A percentile compares a stretch with the other conserved stretches of the same genome.
phyloP scores from a whole-genome alignment of 805 yeast genomes.

The Ogataea thermomethanolica region DNA sequence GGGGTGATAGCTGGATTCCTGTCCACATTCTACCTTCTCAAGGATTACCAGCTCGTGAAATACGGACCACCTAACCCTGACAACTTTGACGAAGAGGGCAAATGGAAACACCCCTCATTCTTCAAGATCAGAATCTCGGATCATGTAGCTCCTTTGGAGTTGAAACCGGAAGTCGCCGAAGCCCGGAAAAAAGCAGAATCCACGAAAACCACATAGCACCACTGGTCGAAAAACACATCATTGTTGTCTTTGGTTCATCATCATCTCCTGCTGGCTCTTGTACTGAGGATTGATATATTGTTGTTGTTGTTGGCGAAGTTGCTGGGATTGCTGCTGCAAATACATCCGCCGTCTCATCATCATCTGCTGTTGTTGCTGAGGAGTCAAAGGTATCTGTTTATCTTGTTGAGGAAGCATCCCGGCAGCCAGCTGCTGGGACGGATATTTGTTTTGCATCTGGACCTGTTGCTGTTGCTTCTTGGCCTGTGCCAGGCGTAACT shows the following conservation, averaged over 20 bases:
- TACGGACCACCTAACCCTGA: slow-evolving; percentile 38
- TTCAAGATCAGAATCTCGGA: slow-evolving; percentile 35
- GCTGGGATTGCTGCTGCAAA: slow-evolving; percentile 24
- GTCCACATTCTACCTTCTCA: slow-evolving; percentile 27
- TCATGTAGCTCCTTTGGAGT: slow-evolving; percentile 35
- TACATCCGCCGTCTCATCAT: slow-evolving; percentile 22
- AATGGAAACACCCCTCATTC: slow-evolving; percentile 35
- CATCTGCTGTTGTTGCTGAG: slow-evolving; percentile 24
- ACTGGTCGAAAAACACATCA: background rate
- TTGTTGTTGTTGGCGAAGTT: slow-evolving; percentile 23
- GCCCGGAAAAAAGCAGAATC: slow-evolving; percentile 6
- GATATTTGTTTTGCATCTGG: slow-evolving; percentile 18
- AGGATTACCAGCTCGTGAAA: slow-evolving; percentile 38
- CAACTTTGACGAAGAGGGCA: slow-evolving; percentile 36
- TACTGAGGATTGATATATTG: slow-evolving; percentile 18
- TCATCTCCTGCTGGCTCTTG: slow-evolving; percentile 25
- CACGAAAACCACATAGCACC: slow-evolving; percentile 2
- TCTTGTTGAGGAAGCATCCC: slow-evolving; percentile 12
- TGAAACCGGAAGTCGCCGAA: slow-evolving; percentile 34
- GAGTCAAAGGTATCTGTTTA: slow-evolving; percentile 21
- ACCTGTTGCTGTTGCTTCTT: slow-evolving; percentile 20
- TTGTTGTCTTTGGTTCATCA: slow-evolving; percentile 23
- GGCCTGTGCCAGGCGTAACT: slow-evolving; percentile 19
- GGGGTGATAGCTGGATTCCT: slow-evolving; percentile 30
- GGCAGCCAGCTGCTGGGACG: slow-evolving; percentile 16